Conservation (phyloP, 768 basidiomycete species). For the Leccinum broughii region DNA sequence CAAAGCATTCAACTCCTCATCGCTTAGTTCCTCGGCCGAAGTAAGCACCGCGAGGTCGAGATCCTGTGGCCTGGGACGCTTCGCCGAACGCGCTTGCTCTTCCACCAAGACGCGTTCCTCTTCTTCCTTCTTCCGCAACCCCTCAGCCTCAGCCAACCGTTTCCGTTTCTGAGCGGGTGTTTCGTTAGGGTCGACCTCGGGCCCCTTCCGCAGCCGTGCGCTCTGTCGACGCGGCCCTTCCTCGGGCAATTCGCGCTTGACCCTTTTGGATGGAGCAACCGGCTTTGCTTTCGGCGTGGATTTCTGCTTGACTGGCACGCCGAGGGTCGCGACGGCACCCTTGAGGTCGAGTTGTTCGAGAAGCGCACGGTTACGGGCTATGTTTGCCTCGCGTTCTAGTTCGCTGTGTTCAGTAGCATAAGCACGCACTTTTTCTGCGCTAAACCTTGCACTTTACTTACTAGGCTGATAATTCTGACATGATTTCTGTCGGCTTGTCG, state of each 20-base stretch:
- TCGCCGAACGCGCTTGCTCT: slow-evolving; percentile 61
- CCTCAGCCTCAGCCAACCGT: slow-evolving; percentile 64
- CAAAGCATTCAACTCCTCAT: slow-evolving; percentile 48
- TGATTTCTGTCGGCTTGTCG: slow-evolving; percentile 12
- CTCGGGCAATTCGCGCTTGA: slow-evolving; percentile 47
- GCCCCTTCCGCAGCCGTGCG: slow-evolving; percentile 54
- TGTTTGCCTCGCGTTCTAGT: slow-evolving; percentile 75
- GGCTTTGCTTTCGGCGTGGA: slow-evolving; percentile 54
- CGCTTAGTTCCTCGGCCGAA: slow-evolving; percentile 45
- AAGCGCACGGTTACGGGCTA: slow-evolving; percentile 75
- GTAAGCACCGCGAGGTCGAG: slow-evolving; percentile 59
- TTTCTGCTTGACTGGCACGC: slow-evolving; percentile 42
- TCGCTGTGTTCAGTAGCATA: slow-evolving; percentile 42
- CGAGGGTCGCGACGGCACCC: slow-evolving; percentile 51
- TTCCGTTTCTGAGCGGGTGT: slow-evolving; percentile 61
- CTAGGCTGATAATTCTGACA: slow-evolving; percentile 54
- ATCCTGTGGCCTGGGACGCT: slow-evolving; percentile 66
- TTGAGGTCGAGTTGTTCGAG: slow-evolving; percentile 71
- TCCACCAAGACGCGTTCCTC: slow-evolving; percentile 62
- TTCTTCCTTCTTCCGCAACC: slow-evolving; percentile 58
- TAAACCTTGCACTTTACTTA: slow-evolving; percentile 28
- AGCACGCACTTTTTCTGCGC: not conserved
- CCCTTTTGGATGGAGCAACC: slow-evolving; percentile 54
- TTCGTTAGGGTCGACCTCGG: slow-evolving; percentile 55
- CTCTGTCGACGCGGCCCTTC: slow-evolving; percentile 66